Evolutionary conservation across 306 rosid genomes (phyloP).

Genomic region (Macrotyloma uniflorum): DNA sequence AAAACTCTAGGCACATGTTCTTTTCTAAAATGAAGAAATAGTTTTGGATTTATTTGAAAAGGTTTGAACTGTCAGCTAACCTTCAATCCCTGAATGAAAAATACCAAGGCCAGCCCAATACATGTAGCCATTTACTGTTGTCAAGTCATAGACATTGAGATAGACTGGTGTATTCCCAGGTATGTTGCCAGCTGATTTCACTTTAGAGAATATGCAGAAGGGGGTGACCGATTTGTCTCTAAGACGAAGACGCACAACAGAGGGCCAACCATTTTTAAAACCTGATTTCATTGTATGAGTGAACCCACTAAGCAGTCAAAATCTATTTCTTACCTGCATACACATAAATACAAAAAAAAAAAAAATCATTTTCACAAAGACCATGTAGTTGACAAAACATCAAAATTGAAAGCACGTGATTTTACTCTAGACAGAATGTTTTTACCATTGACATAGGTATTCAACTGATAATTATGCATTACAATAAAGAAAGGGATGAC

Average conservation of each 20-base stretch:
- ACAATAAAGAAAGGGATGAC: background rate
- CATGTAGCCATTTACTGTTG: constrained; percentile 83
- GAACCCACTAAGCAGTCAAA: constrained; percentile 45
- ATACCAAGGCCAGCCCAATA: constrained; percentile 97
- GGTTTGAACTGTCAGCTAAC: constrained; percentile 46
- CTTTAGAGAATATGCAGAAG: constrained; percentile 76
- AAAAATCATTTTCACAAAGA: constrained; percentile 6
- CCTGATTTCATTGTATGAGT: constrained; percentile 72
- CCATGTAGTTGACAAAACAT: background rate
- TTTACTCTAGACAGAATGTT: background rate
- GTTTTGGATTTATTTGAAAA: background rate
- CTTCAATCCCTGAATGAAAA: constrained; percentile 93
- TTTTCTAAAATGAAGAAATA: background rate
- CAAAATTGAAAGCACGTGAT: background rate
- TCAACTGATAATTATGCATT: background rate
- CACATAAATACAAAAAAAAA: background rate
- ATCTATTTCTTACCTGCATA: constrained; percentile 55
- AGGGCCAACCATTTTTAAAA: constrained; percentile 66
- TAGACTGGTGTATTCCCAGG: constrained; percentile 79
- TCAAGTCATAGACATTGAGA: constrained; percentile 92
- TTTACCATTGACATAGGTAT: background rate
- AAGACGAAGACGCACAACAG: constrained; percentile 72
- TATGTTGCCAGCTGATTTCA: constrained; percentile 57
- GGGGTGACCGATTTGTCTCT: constrained; percentile 69
- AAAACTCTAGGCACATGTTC: constrained; percentile 7